Evolutionary conservation across 352 stramenopile genomes (phyloP).

Genomic region (Globisporangium splendens): DNA sequence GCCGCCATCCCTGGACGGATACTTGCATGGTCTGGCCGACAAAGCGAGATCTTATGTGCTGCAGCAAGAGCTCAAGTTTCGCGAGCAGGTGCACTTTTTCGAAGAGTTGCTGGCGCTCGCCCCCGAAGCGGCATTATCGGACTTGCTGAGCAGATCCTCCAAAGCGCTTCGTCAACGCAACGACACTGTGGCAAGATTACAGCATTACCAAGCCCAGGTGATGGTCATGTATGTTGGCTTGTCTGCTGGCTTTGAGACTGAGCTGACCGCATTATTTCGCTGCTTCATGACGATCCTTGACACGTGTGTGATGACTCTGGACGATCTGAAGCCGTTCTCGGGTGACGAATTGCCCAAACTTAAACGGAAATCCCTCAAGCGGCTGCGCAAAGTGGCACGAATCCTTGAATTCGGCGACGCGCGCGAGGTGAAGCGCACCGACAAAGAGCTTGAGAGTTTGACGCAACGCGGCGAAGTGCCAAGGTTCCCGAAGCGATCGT

Average conservation of each 20-base stretch:
- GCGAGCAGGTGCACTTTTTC: constrained; percentile 62
- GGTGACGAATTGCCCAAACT: constrained; percentile 38
- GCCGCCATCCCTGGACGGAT: constrained; percentile 69
- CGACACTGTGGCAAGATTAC: constrained; percentile 24
- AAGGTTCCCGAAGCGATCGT: constrained; percentile 49
- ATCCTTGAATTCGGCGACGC: constrained; percentile 52
- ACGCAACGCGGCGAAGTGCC: constrained; percentile 35
- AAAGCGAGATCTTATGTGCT: constrained; percentile 58
- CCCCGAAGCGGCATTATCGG: constrained; percentile 37
- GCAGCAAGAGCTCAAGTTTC: constrained; percentile 48
- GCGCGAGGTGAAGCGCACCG: constrained; percentile 42
- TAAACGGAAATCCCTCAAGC: constrained; percentile 76
- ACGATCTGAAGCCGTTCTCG: constrained; percentile 48
- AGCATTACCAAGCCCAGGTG: constrained; percentile 24
- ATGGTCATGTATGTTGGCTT: constrained; percentile 26
- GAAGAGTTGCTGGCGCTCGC: constrained; percentile 53
- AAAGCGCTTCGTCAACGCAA: constrained; percentile 17
- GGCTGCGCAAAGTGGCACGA: constrained; percentile 55
- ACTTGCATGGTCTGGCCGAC: constrained; percentile 50
- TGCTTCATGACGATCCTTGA: constrained; percentile 51
- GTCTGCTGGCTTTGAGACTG: constrained; percentile 42
- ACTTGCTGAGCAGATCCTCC: constrained; percentile 29
- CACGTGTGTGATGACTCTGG: constrained; percentile 51
- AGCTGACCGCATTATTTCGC: constrained; percentile 41
- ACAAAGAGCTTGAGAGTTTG: constrained; percentile 46